Evolutionary conservation across 768 basidiomycete species (phyloP), one percentile per base, ranked within the genome.

Genomic region (Leccinum obscurum): DNA sequence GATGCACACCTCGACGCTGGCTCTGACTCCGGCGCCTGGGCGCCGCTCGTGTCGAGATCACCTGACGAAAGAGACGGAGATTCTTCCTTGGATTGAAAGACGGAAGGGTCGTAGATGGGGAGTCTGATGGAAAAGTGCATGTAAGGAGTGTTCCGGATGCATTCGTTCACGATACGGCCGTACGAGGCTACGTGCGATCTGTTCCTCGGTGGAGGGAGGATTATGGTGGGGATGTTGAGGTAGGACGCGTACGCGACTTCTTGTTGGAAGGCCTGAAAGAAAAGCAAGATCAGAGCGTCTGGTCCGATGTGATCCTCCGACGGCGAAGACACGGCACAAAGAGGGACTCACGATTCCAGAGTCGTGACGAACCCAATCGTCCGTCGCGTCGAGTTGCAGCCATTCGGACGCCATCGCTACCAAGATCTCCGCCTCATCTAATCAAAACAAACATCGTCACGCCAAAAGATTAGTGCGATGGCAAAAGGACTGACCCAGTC

Each of bases 351-450:
- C 95, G 57, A 96, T 90, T 76, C 96, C 97, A 50, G 94, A 90
- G 70, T 99, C 97, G 67, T 96, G 93, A 50, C 97, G 85, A 56
- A 98, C 88, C 82, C 95, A 93, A 67, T 94, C 93, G 74, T 98
- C 95, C 0, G 84, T 77, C 8, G 93, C 88, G 75, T 99, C 97
- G 41, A 99, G 80, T 72, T 97, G 93, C 3, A 99, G 81, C 97
- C 97, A 99, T 57, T 95, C 92, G 2, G 95, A 94, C 8, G 91
- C 81, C 72, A 97, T 83, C 5, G 81, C 88, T 14, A 92, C 85
- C 39, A 90, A 77, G 28, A 81, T 81, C 60, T 89, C 86, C 10
- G 86, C 84, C 67, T 93, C 90, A 72, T 92, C 92, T 93, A 66
- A 44, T 20, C 41, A 20, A 44, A 20, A 64, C 57, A 44, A 20